Conservation (phyloP, 805 yeast species). For the Starmerella floris region DNA sequence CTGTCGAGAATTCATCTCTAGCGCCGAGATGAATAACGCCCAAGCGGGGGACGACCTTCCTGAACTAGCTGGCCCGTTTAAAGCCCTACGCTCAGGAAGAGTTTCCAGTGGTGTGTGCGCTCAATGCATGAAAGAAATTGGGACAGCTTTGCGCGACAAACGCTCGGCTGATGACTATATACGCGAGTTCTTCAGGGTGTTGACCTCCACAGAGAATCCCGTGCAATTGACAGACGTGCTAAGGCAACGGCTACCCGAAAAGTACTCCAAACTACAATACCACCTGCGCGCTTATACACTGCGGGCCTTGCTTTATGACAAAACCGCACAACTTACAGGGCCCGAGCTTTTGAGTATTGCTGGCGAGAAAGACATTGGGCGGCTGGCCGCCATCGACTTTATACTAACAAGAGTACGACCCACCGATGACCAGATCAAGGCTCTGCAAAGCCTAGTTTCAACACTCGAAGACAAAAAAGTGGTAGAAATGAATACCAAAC, state of each 20-base stretch:
- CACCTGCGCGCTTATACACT: constrained; percentile 4
- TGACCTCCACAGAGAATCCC: not conserved
- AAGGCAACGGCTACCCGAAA: not conserved
- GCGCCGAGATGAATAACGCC: too few species aligned
- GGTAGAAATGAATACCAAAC: not conserved
- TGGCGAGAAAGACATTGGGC: constrained; percentile 1
- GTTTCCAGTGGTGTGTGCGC: too few species aligned
- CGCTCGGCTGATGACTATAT: not conserved
- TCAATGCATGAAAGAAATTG: not conserved
- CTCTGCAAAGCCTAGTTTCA: not conserved
- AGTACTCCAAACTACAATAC: not conserved
- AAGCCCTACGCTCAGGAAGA: too few species aligned
- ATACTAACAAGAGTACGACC: constrained; percentile 1
- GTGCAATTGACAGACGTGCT: not conserved
- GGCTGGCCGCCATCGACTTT: constrained; percentile 3
- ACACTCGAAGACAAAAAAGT: not conserved
- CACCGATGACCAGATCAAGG: not conserved
- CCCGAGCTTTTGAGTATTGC: not conserved
- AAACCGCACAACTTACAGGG: not conserved
- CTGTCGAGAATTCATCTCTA: too few species aligned
- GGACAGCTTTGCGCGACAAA: not conserved
- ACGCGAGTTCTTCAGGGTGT: not conserved
- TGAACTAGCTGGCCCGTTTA: too few species aligned
- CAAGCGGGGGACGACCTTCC: too few species aligned
- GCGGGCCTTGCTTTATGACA: not conserved